A percentile compares a stretch with the other conserved stretches of the same genome.
These are phyloP conservation scores for Volvox africanus DNA, from an alignment of 139 green algal genomes.

Conservation along the genomic window DNA sequence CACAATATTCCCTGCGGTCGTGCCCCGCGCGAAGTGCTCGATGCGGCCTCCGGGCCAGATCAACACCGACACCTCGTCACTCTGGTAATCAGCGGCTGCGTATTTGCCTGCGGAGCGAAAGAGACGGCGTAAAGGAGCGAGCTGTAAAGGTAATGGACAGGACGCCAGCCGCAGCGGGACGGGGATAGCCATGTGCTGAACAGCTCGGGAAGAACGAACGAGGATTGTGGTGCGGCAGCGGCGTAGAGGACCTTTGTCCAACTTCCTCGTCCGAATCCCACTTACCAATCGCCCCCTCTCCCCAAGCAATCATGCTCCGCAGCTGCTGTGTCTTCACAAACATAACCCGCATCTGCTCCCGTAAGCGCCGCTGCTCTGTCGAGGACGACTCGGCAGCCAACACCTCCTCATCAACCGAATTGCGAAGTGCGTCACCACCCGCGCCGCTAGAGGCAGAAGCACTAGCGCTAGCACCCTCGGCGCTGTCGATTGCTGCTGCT, in stretches of 20 bases:
- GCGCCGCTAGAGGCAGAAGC: not conserved
- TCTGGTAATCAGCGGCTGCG: constrained; percentile 1
- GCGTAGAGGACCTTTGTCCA: not conserved
- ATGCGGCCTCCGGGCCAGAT: constrained; percentile 78
- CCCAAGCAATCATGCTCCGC: constrained; percentile 86
- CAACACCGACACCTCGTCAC: constrained; percentile 61
- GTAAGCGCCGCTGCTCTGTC: constrained; percentile 32
- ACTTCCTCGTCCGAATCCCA: not conserved
- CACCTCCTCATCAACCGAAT: not conserved
- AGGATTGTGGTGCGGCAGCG: no score
- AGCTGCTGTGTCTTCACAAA: constrained; percentile 71
- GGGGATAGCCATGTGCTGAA: not conserved
- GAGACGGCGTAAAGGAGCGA: not conserved
- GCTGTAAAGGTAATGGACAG: not conserved
- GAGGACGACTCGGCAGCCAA: constrained; percentile 27
- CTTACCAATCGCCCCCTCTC: constrained; percentile 11
- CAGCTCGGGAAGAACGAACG: no score
- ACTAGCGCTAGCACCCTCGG: not conserved
- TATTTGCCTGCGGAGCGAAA: constrained; percentile 38
- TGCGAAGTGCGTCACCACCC: not conserved
- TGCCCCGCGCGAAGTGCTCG: constrained; percentile 77
- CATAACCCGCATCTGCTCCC: constrained; percentile 52
- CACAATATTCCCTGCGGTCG: constrained; percentile 78
- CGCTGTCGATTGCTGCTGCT: not conserved
- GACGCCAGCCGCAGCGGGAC: not conserved